Evolutionary conservation across 495 filamentous ascomycete species (phyloP), one percentile per base, ranked within the genome.

Genomic region (Rostrohypoxylon terebratum): DNA sequence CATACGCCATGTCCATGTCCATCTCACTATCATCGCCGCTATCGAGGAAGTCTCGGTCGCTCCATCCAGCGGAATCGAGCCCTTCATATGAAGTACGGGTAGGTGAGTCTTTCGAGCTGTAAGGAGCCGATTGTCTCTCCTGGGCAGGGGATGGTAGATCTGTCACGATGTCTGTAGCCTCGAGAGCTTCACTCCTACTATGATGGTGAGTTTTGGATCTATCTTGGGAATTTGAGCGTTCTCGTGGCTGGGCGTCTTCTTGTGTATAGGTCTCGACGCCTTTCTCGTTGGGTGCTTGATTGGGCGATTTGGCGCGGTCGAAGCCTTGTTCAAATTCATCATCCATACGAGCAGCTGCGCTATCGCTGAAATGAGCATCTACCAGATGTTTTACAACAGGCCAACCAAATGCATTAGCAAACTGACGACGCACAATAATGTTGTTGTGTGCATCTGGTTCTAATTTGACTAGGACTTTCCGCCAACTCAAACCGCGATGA

Each of bases 381-480:
- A 94, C 92, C 1, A 98, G 81, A 77, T 99, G 96, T 77, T 97
- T 92, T 51, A 98, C 84, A 4, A 99, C 96, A 0, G 95, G 94
- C 96, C 96, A 99, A 3, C 96, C 96, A 75, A 97, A 97, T 0
- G 96, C 96, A 77, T 99, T 99, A 63, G 94, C 91, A 72, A 99
- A 98, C 88, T 92, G 95, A 33, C 96, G 90, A 25, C 96, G 91
- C 18, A 99, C 96, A 66, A 97, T 91, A 64, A 99, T 95, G 77
- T 99, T 99, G 80, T 99, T 99, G 79, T 99, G 96, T 2, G 96
- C 96, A 84, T 99, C 96, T 0, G 96, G 96, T 77, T 99, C 96
- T 8, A 99, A 85, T 47, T 94, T 89, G 20, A 98, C 96, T 9
- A 99, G 88, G 2, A 98, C 96, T 77, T 99, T 99, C 10, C 96